Percentiles rank a stretch among this genome's conserved stretches.
Evolutionary conservation across 345 rosid species (phyloP).

Genomic region (Brassica rapa): DNA sequence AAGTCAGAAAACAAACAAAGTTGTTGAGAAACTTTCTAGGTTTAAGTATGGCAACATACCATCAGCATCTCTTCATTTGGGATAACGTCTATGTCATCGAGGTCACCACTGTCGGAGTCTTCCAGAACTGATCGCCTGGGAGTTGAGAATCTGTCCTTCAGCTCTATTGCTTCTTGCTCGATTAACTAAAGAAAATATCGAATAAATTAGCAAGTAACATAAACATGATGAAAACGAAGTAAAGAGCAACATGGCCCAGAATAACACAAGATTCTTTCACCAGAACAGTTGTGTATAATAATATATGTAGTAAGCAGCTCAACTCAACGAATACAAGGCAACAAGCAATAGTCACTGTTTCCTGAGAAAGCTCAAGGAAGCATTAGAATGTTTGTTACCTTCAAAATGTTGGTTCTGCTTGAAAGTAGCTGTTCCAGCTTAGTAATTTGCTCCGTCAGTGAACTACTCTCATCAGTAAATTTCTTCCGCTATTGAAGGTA

Average conservation of each 20-base stretch:
- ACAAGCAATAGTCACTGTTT: conserved; percentile 1
- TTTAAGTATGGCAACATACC: conserved; percentile 49
- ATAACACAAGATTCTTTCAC: not conserved
- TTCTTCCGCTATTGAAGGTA: conserved; percentile 59
- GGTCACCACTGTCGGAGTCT: conserved; percentile 80
- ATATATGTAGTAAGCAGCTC: not conserved
- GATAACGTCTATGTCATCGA: conserved; percentile 87
- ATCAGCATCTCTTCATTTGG: conserved; percentile 94
- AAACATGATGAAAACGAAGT: not conserved
- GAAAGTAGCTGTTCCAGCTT: conserved; percentile 73
- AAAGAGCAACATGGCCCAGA: conserved; percentile 3
- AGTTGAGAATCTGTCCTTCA: conserved; percentile 70
- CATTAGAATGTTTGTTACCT: conserved; percentile 50
- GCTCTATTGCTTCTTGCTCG: conserved; percentile 82
- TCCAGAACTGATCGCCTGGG: conserved; percentile 82
- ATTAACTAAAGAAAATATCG: conserved; percentile 52
- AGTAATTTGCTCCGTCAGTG: conserved; percentile 66
- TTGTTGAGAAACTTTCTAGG: conserved; percentile 15
- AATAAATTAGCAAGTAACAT: conserved; percentile 12
- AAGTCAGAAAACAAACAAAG: conserved; percentile 14
- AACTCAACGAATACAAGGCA: conserved; percentile 7
- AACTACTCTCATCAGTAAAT: conserved; percentile 67
- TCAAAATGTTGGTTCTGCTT: conserved; percentile 67
- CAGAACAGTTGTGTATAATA: not conserved
- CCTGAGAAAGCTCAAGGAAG: not conserved